Percentiles rank a stretch among this genome's conserved stretches.
Conservation (phyloP, 768 basidiomycete genomes). For the Xerocomellus intermedius region DNA sequence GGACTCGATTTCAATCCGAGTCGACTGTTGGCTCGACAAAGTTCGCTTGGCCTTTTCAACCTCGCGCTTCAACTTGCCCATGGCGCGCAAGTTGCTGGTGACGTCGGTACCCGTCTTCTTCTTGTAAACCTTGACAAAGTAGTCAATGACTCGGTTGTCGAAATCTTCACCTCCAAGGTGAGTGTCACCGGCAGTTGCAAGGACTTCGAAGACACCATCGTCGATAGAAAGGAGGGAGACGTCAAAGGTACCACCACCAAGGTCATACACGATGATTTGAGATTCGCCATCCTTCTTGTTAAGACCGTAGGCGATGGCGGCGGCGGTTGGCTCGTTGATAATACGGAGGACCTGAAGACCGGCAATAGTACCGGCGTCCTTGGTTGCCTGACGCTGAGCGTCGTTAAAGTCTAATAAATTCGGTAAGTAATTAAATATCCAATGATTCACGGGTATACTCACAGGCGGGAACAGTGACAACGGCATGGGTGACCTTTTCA, state of each 20-base stretch:
- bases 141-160: slow-evolving; percentile 89
- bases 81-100: slow-evolving; percentile 71
- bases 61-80: slow-evolving; percentile 91
- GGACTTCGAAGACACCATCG: slow-evolving; percentile 88
- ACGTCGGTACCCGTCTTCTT: slow-evolving; percentile 89
- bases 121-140: slow-evolving; percentile 88
- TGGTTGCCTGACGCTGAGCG: slow-evolving; percentile 98
- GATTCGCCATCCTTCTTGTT: slow-evolving; percentile 95
- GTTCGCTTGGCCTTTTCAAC: slow-evolving; percentile 97
- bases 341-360: slow-evolving; percentile 95
- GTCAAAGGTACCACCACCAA: slow-evolving; percentile 98
- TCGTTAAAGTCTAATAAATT: slow-evolving; percentile 91
- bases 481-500: slow-evolving; percentile 93
- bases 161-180: slow-evolving; percentile 97
- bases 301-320: slow-evolving; percentile 97
- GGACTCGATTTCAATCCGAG: slow-evolving; percentile 90
- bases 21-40: slow-evolving; percentile 84
- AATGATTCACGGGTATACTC: slow-evolving; percentile 25
- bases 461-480: slow-evolving; percentile 97
- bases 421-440: not conserved
- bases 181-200: slow-evolving; percentile 92
- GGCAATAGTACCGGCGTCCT: slow-evolving; percentile 94
- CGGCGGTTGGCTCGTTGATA: slow-evolving; percentile 97
- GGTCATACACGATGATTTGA: slow-evolving; percentile 97
- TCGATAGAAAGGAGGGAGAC: slow-evolving; percentile 95